Percentiles rank a stretch among this genome's conserved stretches.
Conservation (phyloP, 805 yeast species). For the Monosporozyma unispora region DNA sequence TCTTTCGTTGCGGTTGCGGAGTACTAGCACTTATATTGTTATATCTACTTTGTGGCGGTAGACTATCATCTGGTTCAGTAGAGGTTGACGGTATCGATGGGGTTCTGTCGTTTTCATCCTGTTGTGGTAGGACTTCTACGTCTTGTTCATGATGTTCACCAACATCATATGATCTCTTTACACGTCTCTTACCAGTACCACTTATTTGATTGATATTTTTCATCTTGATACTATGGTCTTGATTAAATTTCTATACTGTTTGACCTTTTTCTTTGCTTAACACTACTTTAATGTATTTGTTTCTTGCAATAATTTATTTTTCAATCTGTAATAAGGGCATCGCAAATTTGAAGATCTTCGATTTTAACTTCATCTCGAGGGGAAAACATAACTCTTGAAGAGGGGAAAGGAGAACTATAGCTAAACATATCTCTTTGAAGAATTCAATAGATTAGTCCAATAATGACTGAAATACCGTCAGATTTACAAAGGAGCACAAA, state of each 20-base stretch:
- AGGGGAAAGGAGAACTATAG: not conserved
- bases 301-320: not conserved
- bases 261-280: not conserved
- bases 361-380: not conserved
- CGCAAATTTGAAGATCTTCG: conserved; percentile 1
- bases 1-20: conserved; percentile 1
- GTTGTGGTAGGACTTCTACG: not conserved
- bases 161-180: not conserved
- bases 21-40: not conserved
- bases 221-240: too few species aligned
- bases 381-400: not conserved
- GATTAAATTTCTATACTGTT: too few species aligned
- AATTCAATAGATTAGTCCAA: too few species aligned
- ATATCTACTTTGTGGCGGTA: not conserved
- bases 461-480: not conserved
- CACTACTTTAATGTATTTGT: not conserved
- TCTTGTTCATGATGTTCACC: not conserved
- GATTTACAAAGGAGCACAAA: not conserved
- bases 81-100: not conserved
- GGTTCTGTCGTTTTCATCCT: not conserved
- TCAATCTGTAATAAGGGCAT: conserved; percentile 1
- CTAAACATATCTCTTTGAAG: too few species aligned
- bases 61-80: not conserved
- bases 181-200: conserved; percentile 4
- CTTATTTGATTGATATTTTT: not conserved